phyloP scores from a whole-genome alignment of 768 basidiomycete species.

The Dendrothele bispora region DNA sequence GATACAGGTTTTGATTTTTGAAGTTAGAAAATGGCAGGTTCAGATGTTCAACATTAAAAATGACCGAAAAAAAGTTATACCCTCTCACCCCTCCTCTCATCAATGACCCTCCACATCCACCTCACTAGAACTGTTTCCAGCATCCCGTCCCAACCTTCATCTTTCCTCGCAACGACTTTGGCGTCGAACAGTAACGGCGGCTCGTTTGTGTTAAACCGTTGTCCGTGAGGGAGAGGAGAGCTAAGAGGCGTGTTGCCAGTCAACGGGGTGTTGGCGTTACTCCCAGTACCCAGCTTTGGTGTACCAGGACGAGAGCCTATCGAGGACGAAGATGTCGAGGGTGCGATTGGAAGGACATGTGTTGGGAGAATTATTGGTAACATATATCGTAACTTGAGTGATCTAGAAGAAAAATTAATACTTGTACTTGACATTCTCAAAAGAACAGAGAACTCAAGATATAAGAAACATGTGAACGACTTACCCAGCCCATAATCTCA shows the following conservation, averaged over 20 bases:
- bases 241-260: constrained; percentile 23
- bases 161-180: constrained; percentile 66
- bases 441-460: background rate
- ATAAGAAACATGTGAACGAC: constrained; percentile 36
- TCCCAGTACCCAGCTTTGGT: no score
- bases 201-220: constrained; percentile 44
- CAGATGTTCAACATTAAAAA: no score
- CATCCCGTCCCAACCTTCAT: constrained; percentile 82
- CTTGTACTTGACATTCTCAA: background rate
- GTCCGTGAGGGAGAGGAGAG: constrained; percentile 28
- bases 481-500: constrained; percentile 83
- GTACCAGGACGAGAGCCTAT: constrained; percentile 17
- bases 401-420: constrained; percentile 40
- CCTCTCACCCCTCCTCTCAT: constrained; percentile 55
- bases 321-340: no score
- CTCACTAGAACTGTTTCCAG: constrained; percentile 58
- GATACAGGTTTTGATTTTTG: no score
- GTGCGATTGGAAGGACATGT: constrained; percentile 25
- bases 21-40: no score
- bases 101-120: constrained; percentile 71
- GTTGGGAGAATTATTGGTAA: constrained; percentile 64
- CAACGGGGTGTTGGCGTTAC: no score
- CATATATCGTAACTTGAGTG: constrained; percentile 80
- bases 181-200: constrained; percentile 70
- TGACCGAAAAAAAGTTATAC: constrained; percentile 1